These are phyloP conservation scores for Hemileia vastatrix DNA, from an alignment of 1,284 basidiomycete genomes.

Conservation along the genomic window DNA sequence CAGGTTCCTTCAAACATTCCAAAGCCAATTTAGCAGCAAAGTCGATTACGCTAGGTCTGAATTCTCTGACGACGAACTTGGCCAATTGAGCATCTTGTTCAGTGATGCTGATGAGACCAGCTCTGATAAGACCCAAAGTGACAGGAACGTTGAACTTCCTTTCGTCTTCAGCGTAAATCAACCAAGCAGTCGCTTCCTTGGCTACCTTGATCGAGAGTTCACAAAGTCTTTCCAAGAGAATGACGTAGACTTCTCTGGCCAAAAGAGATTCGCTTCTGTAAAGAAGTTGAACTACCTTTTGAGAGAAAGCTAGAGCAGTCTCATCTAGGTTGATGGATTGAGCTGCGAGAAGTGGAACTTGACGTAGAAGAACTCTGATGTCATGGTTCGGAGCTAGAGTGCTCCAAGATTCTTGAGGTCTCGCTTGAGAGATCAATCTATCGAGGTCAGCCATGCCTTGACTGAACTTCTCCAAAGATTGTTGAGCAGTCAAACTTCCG, in stretches of 20 bases:
- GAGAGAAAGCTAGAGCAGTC: constrained; percentile 82
- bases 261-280: constrained; percentile 59
- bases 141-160: constrained; percentile 94
- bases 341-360: constrained; percentile 66
- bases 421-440: constrained; percentile 58
- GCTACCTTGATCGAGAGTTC: constrained; percentile 81
- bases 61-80: constrained; percentile 65
- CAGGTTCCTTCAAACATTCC: constrained; percentile 68
- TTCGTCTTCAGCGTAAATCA: constrained; percentile 95
- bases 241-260: constrained; percentile 75
- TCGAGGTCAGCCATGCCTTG: constrained; percentile 68
- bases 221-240: constrained; percentile 79
- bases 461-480: constrained; percentile 43
- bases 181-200: constrained; percentile 93
- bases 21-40: constrained; percentile 76
- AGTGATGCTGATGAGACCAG: constrained; percentile 66
- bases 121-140: constrained; percentile 74
- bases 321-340: constrained; percentile 70
- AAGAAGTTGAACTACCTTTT: constrained; percentile 81
- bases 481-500: constrained; percentile 26
- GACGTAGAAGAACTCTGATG: constrained; percentile 68
- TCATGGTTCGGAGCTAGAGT: constrained; percentile 71
- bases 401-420: constrained; percentile 49
- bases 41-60: constrained; percentile 64
- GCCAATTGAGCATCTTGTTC: constrained; percentile 85